Conservation (phyloP, 768 basidiomycete species). For the Russula sp. region DNA sequence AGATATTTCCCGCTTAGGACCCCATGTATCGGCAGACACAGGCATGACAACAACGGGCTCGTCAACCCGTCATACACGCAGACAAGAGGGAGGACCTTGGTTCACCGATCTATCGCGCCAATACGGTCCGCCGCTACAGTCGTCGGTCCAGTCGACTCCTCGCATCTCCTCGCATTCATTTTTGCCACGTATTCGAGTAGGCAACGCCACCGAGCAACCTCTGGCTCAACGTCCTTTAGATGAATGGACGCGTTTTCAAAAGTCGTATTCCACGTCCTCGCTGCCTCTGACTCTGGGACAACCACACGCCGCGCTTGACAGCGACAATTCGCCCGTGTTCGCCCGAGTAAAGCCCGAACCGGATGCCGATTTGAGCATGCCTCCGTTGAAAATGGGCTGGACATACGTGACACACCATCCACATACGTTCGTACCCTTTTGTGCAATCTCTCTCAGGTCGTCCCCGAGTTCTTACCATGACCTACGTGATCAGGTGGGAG, state of each 20-base stretch:
- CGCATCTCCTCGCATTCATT: neutral
- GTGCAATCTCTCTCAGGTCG: neutral
- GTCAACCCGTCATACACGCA: neutral
- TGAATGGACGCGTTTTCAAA: neutral
- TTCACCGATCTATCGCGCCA: neutral
- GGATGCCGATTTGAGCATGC: neutral
- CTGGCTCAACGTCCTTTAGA: neutral
- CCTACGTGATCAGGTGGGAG: neutral
- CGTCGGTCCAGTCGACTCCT: neutral
- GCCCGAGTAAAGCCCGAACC: constrained; percentile 9
- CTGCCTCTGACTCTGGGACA: neutral
- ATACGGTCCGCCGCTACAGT: neutral
- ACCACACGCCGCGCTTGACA: neutral
- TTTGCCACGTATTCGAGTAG: neutral
- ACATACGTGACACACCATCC: neutral
- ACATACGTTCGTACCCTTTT: neutral
- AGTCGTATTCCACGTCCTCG: neutral
- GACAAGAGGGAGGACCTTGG: neutral
- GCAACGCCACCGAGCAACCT: neutral
- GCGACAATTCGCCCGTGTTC: neutral
- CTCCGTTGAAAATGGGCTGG: constrained; percentile 3
- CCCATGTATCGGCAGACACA: neutral
- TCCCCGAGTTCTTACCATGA: neutral
- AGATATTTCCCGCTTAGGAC: neutral
- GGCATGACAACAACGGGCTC: neutral